Base-by-base conservation (phyloP, 257 asterid species). In the Salvia splendens region DNA sequence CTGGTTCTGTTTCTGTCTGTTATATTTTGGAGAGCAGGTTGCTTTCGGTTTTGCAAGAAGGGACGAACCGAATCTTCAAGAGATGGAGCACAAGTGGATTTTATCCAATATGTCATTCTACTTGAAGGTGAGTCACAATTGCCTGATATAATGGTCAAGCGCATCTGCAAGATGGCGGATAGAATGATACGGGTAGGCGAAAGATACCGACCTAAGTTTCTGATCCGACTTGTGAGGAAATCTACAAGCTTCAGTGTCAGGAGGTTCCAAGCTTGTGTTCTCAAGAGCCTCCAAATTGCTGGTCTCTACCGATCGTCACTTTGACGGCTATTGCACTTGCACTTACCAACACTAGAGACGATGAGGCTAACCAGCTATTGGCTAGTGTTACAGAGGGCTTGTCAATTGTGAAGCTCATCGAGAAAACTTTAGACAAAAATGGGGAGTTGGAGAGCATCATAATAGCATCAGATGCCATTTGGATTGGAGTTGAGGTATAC, bases 221-320 rank as follows among this genome's bases (percentile, higher is more conserved):
- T 61, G 2, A 24, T 62, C 17, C 1, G 14, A 4, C 55, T 62
- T 45, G n/a, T 61, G 16, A 5, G 11, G 2, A 41, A 20, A 41
- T 61, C 40, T 17, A 20, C n/a, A 4, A 62, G 43, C 20, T 45
- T 62, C 28, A 28, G 28, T 3, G 68, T 5, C 28, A 17, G 20
- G 20, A 24, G n/a, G 41, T 43, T 48, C 30, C 8, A 0, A 12
- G 55, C 42, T 42, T 12, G 42, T 17, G 20, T 17, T 17, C 20
- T 17, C 20, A 17, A 17, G 20, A 17, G 1, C 20, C 20, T 17
- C 20, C 55, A 3, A 43, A 62, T 17, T 43, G 55, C 8, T 62
- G 68, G 55, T 24, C 68, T 12, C 24, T 62, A 4, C 55, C 55
- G 2, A 2, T 62, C n/a, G 68, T 43, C 28, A 62, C 68, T 4